Evolutionary conservation across 208 protist species (phyloP).

Genomic region (Crithidia sp.): DNA sequence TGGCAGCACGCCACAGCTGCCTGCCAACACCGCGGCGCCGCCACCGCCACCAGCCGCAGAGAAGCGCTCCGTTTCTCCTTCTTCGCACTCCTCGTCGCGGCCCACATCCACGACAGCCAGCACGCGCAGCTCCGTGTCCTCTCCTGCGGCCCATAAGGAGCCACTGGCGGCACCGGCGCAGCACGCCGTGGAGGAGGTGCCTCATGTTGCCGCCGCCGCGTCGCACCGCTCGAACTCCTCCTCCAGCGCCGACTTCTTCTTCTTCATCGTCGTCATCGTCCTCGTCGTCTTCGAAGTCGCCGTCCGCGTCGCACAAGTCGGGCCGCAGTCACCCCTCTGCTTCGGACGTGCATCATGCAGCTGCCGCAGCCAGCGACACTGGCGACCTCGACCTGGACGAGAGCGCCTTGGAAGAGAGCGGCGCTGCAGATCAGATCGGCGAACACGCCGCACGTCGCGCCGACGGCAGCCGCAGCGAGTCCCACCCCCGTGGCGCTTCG

Average conservation of each 20-base stretch:
- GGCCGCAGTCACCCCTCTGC: background rate
- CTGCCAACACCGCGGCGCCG: background rate
- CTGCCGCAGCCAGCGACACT: too few relatives aligned
- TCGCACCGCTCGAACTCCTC: background rate
- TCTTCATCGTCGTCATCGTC: conserved; percentile 5
- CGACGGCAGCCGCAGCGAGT: conserved; percentile 1
- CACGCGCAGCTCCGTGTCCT: background rate
- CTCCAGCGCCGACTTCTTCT: background rate
- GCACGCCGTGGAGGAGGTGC: background rate
- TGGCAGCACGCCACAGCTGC: background rate
- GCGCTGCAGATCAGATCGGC: background rate
- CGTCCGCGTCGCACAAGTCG: background rate
- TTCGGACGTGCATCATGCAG: background rate
- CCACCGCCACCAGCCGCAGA: background rate
- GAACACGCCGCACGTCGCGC: background rate
- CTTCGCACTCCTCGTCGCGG: background rate
- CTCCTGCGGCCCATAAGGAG: background rate
- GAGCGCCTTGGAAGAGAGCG: background rate
- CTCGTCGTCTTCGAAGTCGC: background rate
- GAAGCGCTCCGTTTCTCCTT: background rate
- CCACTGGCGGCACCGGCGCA: background rate
- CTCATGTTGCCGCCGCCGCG: background rate
- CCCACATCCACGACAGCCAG: background rate
- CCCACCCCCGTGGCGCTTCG: background rate
- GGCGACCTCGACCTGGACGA: background rate